Percentiles rank a stretch among this genome's conserved stretches.
These are phyloP conservation scores for Tetrahymena thermophila DNA, from an alignment of 73 alveolate genomes.

Conservation along the genomic window DNA sequence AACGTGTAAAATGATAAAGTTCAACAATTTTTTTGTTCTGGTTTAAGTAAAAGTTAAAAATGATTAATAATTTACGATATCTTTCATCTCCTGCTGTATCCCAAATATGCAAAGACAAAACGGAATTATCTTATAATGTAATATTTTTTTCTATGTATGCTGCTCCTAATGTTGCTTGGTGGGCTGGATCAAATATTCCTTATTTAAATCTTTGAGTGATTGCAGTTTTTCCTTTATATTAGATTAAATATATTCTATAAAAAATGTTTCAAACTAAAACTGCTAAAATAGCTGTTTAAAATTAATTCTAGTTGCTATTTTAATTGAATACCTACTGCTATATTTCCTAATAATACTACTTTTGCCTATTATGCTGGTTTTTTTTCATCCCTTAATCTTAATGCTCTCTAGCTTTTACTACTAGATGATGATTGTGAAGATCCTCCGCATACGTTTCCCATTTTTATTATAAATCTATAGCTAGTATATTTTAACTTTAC, in stretches of 20 bases:
- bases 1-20: neutral
- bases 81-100: constrained; percentile 44
- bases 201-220: constrained; percentile 16
- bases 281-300: neutral
- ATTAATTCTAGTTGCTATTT: neutral
- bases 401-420: neutral
- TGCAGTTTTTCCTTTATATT: constrained; percentile 10
- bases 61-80: constrained; percentile 7
- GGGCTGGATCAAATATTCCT: constrained; percentile 8
- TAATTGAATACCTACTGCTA: constrained; percentile 12
- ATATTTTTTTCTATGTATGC: constrained; percentile 33
- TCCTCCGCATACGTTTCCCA: neutral
- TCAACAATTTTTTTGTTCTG: neutral
- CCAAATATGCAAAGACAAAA: constrained; percentile 35
- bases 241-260: neutral
- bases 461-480: neutral
- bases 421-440: neutral
- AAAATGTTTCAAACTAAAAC: too few species aligned
- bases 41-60: neutral
- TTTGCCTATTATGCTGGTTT: constrained; percentile 7
- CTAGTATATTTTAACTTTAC: neutral
- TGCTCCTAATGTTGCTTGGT: constrained; percentile 31
- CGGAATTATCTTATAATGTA: constrained; percentile 13
- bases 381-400: constrained; percentile 1
- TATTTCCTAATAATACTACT: constrained; percentile 37